phyloP scores from a whole-genome alignment of 2,329 filamentous ascomycete genomes.

The Endocalyx cinctus region DNA sequence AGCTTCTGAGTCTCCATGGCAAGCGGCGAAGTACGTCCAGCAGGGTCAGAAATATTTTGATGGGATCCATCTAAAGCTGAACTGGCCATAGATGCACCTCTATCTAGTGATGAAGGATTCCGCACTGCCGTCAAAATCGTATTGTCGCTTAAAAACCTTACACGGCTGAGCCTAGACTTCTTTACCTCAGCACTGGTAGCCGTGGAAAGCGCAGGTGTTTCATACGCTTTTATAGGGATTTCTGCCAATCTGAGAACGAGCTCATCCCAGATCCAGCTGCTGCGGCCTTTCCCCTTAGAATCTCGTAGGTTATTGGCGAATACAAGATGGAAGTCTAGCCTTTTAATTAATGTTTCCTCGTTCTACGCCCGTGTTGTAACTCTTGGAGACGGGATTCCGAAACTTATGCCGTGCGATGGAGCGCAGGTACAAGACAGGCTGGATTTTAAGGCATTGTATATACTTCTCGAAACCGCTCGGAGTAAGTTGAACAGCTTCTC shows the following conservation, averaged over 20 bases:
- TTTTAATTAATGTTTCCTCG: slow-evolving; percentile 10
- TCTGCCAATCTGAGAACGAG: slow-evolving; percentile 8
- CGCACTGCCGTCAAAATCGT: background rate
- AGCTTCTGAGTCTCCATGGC: background rate
- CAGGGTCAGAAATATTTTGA: background rate
- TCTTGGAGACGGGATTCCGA: slow-evolving; percentile 8
- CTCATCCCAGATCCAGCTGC: slow-evolving; percentile 12
- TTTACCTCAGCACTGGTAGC: slow-evolving; percentile 1
- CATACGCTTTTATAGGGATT: slow-evolving; percentile 2
- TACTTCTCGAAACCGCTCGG: slow-evolving; percentile 14
- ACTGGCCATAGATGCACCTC: background rate
- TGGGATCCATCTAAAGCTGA: background rate
- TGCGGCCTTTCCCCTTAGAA: slow-evolving; percentile 1
- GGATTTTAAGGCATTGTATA: slow-evolving; percentile 18
- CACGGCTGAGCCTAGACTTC: slow-evolving; percentile 1
- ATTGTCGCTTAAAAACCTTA: slow-evolving; percentile 2
- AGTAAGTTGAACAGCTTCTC: slow-evolving; percentile 14
- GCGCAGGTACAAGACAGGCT: slow-evolving; percentile 15
- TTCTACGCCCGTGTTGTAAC: slow-evolving; percentile 12
- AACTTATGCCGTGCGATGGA: slow-evolving; percentile 15
- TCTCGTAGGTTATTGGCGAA: slow-evolving; percentile 6
- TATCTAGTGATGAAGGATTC: too few species aligned
- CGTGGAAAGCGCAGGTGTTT: slow-evolving; percentile 1
- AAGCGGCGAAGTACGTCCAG: background rate
- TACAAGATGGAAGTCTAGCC: slow-evolving; percentile 7